Conservation (phyloP, 2,329 filamentous ascomycete species). For the Curvularia hawaiiensis region DNA sequence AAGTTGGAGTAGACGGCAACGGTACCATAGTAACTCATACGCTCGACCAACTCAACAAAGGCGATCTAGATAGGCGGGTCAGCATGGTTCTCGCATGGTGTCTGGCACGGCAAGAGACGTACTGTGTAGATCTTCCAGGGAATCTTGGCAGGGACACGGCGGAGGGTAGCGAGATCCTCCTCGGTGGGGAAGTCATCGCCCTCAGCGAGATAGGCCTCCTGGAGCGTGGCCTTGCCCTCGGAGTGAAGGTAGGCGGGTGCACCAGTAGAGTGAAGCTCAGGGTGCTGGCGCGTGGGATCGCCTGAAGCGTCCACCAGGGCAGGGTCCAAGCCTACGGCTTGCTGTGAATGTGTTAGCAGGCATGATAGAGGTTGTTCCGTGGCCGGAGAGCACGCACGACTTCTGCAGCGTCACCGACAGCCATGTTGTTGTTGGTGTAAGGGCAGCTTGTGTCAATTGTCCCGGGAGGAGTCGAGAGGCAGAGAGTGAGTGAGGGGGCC, state of each 20-base stretch:
- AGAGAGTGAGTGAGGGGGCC: slow-evolving; percentile 9
- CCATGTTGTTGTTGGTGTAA: slow-evolving; percentile 25
- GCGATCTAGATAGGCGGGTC: slow-evolving; percentile 30
- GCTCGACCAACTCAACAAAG: slow-evolving; percentile 47
- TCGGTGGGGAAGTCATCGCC: slow-evolving; percentile 39
- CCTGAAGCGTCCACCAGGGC: slow-evolving; percentile 41
- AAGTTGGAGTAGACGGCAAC: slow-evolving; percentile 47
- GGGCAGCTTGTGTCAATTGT: background rate
- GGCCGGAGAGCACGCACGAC: slow-evolving; percentile 24
- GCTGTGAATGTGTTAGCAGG: slow-evolving; percentile 24
- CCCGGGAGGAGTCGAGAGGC: slow-evolving; percentile 20
- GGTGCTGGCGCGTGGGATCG: slow-evolving; percentile 42
- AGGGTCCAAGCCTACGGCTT: slow-evolving; percentile 41
- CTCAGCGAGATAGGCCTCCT: slow-evolving; percentile 37
- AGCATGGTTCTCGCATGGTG: slow-evolving; percentile 3
- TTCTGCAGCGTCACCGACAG: slow-evolving; percentile 32
- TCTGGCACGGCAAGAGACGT: background rate
- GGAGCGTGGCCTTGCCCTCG: slow-evolving; percentile 47
- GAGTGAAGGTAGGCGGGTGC: slow-evolving; percentile 38
- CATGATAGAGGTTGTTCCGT: background rate
- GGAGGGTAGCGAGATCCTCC: slow-evolving; percentile 44
- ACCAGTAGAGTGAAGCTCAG: slow-evolving; percentile 27
- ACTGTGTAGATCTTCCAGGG: slow-evolving; percentile 40
- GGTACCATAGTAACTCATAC: slow-evolving; percentile 48
- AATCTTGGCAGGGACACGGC: slow-evolving; percentile 41